phyloP scores from a whole-genome alignment of 169 alveolate species.

The Plasmodium cynomolgi region DNA sequence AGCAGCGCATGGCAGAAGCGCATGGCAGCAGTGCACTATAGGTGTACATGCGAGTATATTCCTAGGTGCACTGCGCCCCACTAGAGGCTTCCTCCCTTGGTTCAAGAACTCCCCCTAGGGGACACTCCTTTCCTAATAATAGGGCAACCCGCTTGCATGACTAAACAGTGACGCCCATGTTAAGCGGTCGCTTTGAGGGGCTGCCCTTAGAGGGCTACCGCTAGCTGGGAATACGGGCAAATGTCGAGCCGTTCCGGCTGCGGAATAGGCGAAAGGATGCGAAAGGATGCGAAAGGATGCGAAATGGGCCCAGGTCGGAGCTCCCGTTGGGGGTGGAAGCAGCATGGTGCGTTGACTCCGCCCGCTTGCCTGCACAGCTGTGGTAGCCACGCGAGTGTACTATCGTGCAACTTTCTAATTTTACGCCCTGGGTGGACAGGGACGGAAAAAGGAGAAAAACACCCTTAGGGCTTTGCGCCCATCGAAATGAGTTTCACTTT shows the following conservation, averaged over 20 bases:
- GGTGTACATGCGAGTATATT: background rate
- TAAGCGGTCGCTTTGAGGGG: background rate
- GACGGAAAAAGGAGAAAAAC: background rate
- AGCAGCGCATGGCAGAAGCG: background rate
- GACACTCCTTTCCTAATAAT: background rate
- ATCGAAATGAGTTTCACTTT: background rate
- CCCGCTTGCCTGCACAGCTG: background rate
- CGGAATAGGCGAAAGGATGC: background rate
- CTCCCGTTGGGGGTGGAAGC: background rate
- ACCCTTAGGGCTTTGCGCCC: background rate
- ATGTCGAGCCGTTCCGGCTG: background rate
- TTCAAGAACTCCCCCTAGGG: background rate
- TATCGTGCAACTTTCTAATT: background rate
- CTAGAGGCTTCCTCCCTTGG: background rate
- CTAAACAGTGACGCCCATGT: background rate
- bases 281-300: background rate
- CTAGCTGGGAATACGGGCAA: background rate
- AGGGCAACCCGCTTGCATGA: background rate
- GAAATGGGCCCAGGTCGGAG: background rate
- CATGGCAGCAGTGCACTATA: background rate
- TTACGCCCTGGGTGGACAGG: background rate
- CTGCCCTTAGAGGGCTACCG: background rate
- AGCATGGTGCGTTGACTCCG: background rate
- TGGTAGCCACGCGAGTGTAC: background rate
- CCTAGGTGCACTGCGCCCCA: background rate